These are phyloP conservation scores for Poa pratensis DNA, from an alignment of 176 grass and related monocot species.

Conservation along the genomic window DNA sequence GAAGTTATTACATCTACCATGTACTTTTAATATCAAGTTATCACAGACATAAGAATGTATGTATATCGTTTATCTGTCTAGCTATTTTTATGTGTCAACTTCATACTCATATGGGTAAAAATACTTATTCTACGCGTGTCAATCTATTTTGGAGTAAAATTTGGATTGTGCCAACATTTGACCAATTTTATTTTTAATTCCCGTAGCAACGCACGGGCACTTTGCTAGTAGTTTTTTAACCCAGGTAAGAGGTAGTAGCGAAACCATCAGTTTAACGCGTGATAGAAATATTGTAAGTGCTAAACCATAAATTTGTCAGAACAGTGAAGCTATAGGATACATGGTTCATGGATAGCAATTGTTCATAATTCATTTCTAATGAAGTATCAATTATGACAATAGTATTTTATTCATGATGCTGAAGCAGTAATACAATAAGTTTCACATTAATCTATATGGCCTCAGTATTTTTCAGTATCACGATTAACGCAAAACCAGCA, in stretches of 20 bases:
- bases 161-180: no score
- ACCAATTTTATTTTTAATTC: no score
- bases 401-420: background rate
- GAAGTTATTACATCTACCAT: no score
- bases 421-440: background rate
- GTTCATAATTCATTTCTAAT: background rate
- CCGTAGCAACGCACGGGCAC: no score
- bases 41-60: no score
- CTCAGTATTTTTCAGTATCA: background rate
- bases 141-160: no score
- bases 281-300: background rate
- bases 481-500: background rate
- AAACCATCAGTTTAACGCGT: slow-evolving; percentile 18
- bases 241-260: background rate
- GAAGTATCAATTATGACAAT: background rate
- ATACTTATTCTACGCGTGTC: no score
- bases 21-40: no score
- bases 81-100: no score
- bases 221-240: background rate
- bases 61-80: no score
- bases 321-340: background rate
- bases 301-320: background rate
- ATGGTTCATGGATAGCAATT: background rate
- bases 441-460: background rate
- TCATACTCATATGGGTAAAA: no score